Base-by-base conservation (phyloP, 352 stramenopile genomes). In the Pythium vanterpoolii region DNA sequence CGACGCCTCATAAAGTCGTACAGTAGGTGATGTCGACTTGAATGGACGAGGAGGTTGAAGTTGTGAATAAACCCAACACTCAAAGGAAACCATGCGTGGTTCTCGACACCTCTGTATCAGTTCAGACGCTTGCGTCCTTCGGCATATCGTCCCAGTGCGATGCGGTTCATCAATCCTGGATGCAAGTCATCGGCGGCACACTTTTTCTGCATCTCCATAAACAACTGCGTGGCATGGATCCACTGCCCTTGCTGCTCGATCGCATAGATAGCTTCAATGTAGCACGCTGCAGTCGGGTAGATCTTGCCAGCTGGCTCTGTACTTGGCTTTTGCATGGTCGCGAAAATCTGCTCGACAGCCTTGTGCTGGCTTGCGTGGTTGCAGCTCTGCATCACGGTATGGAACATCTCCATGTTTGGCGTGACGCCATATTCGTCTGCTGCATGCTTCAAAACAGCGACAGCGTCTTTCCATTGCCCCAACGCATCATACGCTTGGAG, bases 231-330 rank as follows among this genome's bases (percentile, higher is more conserved):
- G 21, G 83, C 83, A 19, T 60, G 45, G 9, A 79, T 70, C 83
- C 83, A 93, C n/a, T 87, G 65, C 13, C 85, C 78, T 21, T 62
- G 66, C 56, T 90, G 71, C 54, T 93, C 81, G 11, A 82, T 66
- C 3, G 83, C 77, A 27, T 76, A 87, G 56, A 93, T 90, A 11
- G 64, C 71, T 74, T 93, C 71, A n/a, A 91, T 77, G 43, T 88
- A 91, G 53, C 77, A 87, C 55, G 77, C 74, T 13, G 68, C 61
- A 11, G 77, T 77, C 16, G 78, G 79, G 44, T 56, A 70, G 9
- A 90, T 23, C n/a, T 21, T 54, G 16, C 24, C 48, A 28, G 1
- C 2, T 1, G 43, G 30, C 1, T 30, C 69, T 8, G 60, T 55
- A 11, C 21, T 9, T 11, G 75, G 49, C 50, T 77, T 71, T 30